These are phyloP conservation scores for Aspergillus pseudotamarii DNA, from an alignment of 2,329 filamentous ascomycete genomes.

Conservation along the genomic window DNA sequence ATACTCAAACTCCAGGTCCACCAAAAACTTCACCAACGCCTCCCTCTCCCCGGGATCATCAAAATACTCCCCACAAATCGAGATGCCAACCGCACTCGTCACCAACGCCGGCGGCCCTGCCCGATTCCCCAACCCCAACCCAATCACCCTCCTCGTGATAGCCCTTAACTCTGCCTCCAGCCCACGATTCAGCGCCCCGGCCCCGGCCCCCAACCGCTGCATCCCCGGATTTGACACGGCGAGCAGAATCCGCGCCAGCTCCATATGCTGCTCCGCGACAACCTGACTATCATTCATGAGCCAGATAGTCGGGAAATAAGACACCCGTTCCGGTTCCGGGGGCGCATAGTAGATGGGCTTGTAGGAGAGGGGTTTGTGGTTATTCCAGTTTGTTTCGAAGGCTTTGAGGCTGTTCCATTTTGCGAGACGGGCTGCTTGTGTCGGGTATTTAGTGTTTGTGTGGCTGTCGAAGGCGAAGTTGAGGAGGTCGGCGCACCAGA, in stretches of 20 bases:
- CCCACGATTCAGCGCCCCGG: background rate
- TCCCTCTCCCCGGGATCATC: background rate
- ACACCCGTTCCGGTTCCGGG: constrained; percentile 30
- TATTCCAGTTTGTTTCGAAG: constrained; percentile 39
- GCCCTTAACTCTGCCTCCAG: background rate
- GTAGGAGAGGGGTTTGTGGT: constrained; percentile 53
- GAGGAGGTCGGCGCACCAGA: constrained; percentile 64
- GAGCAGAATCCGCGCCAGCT: constrained; percentile 60
- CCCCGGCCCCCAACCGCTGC: background rate
- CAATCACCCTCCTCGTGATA: background rate
- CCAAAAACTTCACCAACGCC: background rate
- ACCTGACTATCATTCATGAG: constrained; percentile 60
- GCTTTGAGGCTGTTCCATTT: constrained; percentile 32
- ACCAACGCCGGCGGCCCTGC: background rate
- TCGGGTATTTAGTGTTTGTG: background rate
- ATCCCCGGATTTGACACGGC: constrained; percentile 55
- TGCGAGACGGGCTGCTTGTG: background rate
- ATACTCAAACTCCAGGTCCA: background rate
- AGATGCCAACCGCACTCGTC: constrained; percentile 1
- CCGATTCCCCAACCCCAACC: background rate
- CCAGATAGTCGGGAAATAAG: constrained; percentile 61
- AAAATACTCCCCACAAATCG: constrained; percentile 1
- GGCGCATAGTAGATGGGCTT: constrained; percentile 56
- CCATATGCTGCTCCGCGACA: constrained; percentile 62
- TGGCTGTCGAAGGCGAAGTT: constrained; percentile 59